Evolutionary conservation across 306 rosid species (phyloP), one percentile per base, ranked within the genome.

Genomic region (Senna siamea): DNA sequence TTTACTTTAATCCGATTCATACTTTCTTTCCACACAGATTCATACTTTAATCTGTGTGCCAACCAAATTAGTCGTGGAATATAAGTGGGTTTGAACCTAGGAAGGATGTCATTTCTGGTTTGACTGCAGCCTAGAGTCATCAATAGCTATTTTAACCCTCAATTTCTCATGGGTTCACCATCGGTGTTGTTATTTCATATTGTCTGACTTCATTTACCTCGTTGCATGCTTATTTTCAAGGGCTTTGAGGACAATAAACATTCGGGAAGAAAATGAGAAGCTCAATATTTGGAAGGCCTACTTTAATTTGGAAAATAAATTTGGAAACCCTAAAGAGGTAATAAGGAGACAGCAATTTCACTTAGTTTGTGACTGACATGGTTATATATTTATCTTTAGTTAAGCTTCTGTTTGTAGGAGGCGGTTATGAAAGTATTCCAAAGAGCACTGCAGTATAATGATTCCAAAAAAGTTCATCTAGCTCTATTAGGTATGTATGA

Each of bases 191-290:
- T 44, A 66, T 51, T 13, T 47, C 64, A 3, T 52, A 40, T 67
- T 6, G 46, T 57, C 78, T 81, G 63, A 61, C 69, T 66, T 40
- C 40, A 35, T 75, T 65, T 56, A 26, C 66, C 55, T 38, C 11
- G 18, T 40, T 61, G 55, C 44, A 43, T 75, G 47, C 68, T 11
- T 30, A 66, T 69, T 84, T 38, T 75, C 66, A 72, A 93, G 97
- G 92, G 97, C 99, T 78, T 77, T 94, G 88, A 85, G 81, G 82
- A 87, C 89, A 58, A 94, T 94, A 77, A 94, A 89, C 76, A 34
- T 92, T 15, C 91, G 97, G 46, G 96, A 92, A 80, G 97, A 89
- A 86, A 83, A 85, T 6, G 99, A 94, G 88, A 94, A 94, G 84
- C 90, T 89, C 72, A 94, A 92, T 77, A 76, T 94, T 64, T 92